Conservation (phyloP, 208 protist genomes). For the Hexamita inflata region DNA sequence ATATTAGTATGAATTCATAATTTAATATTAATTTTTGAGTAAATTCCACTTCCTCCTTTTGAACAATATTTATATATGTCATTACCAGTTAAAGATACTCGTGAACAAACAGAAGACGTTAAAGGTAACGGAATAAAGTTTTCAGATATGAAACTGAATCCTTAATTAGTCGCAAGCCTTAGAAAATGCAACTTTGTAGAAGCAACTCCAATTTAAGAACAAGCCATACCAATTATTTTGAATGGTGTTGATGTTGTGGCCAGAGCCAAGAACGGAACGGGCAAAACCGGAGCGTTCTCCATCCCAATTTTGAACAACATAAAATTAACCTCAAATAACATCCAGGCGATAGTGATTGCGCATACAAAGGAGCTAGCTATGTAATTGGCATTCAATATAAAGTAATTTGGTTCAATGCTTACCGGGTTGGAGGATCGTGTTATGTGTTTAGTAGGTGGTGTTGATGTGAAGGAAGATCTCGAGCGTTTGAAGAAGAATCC, state of each 20-base stretch:
- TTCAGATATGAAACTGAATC: background rate
- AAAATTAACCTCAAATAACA: conserved; percentile 63
- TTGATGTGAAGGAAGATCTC: conserved; percentile 83
- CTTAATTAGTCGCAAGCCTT: background rate
- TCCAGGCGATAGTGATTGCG: conserved; percentile 91
- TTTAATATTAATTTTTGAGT: too few species aligned
- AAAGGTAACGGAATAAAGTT: background rate
- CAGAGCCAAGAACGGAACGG: conserved; percentile 96
- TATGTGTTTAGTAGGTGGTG: conserved; percentile 61
- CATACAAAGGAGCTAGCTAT: conserved; percentile 91
- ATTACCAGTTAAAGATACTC: conserved; percentile 1
- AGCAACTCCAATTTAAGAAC: conserved; percentile 53
- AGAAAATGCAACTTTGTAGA: background rate
- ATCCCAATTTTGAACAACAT: conserved; percentile 90
- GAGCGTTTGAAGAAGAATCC: conserved; percentile 68
- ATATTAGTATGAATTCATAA: too few species aligned
- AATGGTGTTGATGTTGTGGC: conserved; percentile 83
- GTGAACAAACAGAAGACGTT: conserved; percentile 18
- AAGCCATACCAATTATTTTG: conserved; percentile 84
- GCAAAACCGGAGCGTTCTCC: conserved; percentile 94
- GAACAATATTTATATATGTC: too few species aligned
- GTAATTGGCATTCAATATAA: conserved; percentile 89
- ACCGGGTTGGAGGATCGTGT: background rate
- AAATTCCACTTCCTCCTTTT: too few species aligned
- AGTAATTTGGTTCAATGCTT: conserved; percentile 74